Percentiles rank a stretch among this genome's conserved stretches.
These are phyloP conservation scores for Rhodotorula taiwanensis DNA, from an alignment of 768 basidiomycete genomes.

Conservation along the genomic window DNA sequence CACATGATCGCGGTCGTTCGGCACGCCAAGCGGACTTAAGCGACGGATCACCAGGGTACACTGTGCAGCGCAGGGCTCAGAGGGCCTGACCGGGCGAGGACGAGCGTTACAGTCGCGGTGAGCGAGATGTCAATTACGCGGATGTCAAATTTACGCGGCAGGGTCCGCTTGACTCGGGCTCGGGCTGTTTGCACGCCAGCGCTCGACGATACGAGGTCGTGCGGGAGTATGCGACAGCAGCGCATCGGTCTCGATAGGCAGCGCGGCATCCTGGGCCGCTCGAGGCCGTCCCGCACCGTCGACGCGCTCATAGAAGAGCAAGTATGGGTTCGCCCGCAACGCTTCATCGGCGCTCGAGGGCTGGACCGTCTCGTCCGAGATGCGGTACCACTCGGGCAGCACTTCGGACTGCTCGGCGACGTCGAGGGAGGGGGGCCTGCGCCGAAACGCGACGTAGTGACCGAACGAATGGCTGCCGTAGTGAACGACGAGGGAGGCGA, in stretches of 20 bases:
- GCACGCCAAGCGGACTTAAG: no score
- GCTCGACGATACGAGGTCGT: conserved; percentile 23
- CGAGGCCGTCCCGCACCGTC: background rate
- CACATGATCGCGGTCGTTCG: no score
- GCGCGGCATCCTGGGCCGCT: no score
- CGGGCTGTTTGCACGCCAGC: conserved; percentile 25
- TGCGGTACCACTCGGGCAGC: conserved; percentile 61
- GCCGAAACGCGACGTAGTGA: conserved; percentile 85
- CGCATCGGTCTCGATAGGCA: background rate
- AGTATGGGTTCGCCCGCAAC: conserved; percentile 69
- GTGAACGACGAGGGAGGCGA: conserved; percentile 81
- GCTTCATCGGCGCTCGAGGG: conserved; percentile 71
- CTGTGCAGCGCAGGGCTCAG: no score
- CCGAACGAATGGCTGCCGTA: conserved; percentile 88
- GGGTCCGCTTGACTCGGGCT: no score
- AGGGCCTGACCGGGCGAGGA: no score
- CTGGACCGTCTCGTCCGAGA: conserved; percentile 74
- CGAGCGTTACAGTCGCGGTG: no score
- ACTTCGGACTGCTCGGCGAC: background rate
- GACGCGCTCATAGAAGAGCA: conserved; percentile 88
- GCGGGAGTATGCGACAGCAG: no score
- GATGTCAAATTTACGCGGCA: no score
- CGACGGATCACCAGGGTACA: no score
- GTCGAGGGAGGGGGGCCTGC: conserved; percentile 42
- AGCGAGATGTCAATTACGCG: no score